These are phyloP conservation scores for maize (Zea mays) DNA, from an alignment of 176 grass and related monocot species.

Conservation along the genomic window Zm-B73-REFERENCE-NAM-5.0 NC_050098.1:221794501-221795000, in stretches of 20 bases:
- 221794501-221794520: too few relatives aligned
- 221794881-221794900: conserved; percentile 60
- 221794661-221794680: neutral
- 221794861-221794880: conserved; percentile 60
- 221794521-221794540: too few relatives aligned
- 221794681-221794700: neutral
- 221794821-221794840: conserved; percentile 49
- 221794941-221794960: neutral
- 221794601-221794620: too few relatives aligned
- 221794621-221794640: neutral
- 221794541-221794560: too few relatives aligned
- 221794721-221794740: neutral
- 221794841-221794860: conserved; percentile 49
- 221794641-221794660: neutral
- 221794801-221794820: neutral
- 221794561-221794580: too few relatives aligned
- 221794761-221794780: neutral
- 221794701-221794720: neutral
- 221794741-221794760: neutral
- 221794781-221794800: neutral
- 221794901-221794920: conserved; percentile 44
- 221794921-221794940: neutral
- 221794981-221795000: neutral
- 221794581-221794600: too few relatives aligned
- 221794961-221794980: neutral